phyloP scores from a whole-genome alignment of 257 asterid genomes.

The Solanum rostratum region DNA sequence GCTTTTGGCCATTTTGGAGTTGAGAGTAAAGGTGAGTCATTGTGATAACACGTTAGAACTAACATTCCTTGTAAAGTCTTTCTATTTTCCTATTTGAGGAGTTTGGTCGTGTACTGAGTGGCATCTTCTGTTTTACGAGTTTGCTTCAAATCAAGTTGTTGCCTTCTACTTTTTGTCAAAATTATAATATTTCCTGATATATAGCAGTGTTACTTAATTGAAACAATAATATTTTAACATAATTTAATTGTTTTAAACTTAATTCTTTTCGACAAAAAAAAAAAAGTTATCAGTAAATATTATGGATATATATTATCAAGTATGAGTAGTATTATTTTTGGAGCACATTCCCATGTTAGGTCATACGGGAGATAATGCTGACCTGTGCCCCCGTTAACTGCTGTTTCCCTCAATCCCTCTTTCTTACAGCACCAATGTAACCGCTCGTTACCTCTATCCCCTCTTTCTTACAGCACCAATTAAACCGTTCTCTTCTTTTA shows the following conservation, averaged over 20 bases:
- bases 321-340: neutral
- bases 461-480: neutral
- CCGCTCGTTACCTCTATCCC: neutral
- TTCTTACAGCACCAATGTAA: neutral
- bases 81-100: neutral
- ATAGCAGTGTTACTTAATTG: neutral
- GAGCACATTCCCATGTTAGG: neutral
- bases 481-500: neutral
- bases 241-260: neutral
- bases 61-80: neutral
- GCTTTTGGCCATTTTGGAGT: neutral
- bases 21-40: neutral
- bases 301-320: neutral
- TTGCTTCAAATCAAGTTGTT: neutral
- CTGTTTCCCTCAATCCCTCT: neutral
- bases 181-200: neutral
- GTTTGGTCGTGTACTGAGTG: neutral
- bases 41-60: neutral
- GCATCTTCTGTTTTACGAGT: neutral
- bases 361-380: neutral
- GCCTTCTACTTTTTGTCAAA: neutral
- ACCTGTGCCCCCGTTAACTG: neutral
- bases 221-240: neutral
- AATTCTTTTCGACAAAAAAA: neutral
- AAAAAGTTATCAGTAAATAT: too few relatives aligned